Evolutionary conservation across 305 asterid species (phyloP).

Genomic region (Solanum aculeatissimum): DNA sequence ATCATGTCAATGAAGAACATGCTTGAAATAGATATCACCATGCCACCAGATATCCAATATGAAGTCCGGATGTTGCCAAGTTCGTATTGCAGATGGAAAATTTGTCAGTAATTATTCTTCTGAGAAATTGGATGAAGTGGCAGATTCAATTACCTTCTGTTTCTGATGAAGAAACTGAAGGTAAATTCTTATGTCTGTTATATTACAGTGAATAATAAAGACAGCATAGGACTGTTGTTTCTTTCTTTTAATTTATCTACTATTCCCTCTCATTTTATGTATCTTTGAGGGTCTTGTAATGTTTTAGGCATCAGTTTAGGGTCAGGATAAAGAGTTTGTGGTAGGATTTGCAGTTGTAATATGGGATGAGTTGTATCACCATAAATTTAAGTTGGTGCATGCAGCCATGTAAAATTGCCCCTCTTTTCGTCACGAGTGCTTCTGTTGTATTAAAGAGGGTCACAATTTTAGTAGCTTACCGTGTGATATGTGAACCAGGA

Average conservation of each 20-base stretch:
- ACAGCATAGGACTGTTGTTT: neutral
- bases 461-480: neutral
- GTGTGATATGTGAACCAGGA: neutral
- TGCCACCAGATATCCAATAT: neutral
- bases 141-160: constrained; percentile 15
- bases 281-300: neutral
- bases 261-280: neutral
- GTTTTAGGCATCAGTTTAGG: neutral
- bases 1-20: constrained; percentile 42
- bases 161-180: constrained; percentile 27
- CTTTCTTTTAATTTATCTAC: neutral
- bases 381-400: neutral
- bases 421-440: neutral
- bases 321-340: neutral
- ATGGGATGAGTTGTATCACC: neutral
- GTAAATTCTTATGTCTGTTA: constrained; percentile 24
- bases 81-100: neutral
- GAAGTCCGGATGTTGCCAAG: neutral
- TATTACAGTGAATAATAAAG: constrained; percentile 23
- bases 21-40: constrained; percentile 37
- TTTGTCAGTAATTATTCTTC: neutral
- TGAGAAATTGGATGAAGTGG: constrained; percentile 14
- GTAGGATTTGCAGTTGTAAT: neutral
- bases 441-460: neutral
- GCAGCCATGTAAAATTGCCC: neutral